phyloP scores from a whole-genome alignment of 345 rosid genomes.

The Euphorbia tirucalli region DNA sequence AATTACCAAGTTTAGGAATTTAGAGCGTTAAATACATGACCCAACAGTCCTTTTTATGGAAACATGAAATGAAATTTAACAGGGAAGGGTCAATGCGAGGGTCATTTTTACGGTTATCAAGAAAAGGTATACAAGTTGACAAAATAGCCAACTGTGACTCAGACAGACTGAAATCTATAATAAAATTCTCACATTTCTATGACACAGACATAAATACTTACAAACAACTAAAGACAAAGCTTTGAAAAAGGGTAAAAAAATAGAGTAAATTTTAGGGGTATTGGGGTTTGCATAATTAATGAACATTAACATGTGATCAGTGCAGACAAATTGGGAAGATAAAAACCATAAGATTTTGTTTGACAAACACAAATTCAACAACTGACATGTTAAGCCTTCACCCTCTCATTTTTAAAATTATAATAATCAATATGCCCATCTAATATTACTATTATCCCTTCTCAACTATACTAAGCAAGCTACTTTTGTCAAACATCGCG shows the following conservation, averaged over 20 bases:
- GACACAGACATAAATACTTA: constrained; percentile 14
- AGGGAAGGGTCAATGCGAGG: not conserved
- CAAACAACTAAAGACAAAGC: constrained; percentile 23
- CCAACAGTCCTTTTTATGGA: not conserved
- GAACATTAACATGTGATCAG: constrained; percentile 33
- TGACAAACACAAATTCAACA: constrained; percentile 15
- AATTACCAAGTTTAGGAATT: not conserved
- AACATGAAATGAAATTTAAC: constrained; percentile 5
- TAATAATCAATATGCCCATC: too few relatives aligned
- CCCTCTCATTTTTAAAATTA: too few relatives aligned
- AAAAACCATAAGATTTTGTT: constrained; percentile 16
- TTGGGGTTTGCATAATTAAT: constrained; percentile 16
- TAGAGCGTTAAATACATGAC: not conserved
- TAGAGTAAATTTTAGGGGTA: not conserved
- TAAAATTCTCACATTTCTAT: constrained; percentile 16
- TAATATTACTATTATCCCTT: too few relatives aligned
- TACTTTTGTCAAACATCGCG: too few relatives aligned
- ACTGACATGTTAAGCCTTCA: constrained; percentile 18
- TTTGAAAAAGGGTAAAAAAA: not conserved
- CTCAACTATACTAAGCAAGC: too few relatives aligned
- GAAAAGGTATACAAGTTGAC: constrained; percentile 5
- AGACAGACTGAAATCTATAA: not conserved
- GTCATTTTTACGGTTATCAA: not conserved
- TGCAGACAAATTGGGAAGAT: constrained; percentile 34
- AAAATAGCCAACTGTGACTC: constrained; percentile 17